A percentile compares a stretch with the other conserved stretches of the same genome.
Evolutionary conservation across 2,329 filamentous ascomycete species (phyloP).

Genomic region (Fusarium ramigenum): DNA sequence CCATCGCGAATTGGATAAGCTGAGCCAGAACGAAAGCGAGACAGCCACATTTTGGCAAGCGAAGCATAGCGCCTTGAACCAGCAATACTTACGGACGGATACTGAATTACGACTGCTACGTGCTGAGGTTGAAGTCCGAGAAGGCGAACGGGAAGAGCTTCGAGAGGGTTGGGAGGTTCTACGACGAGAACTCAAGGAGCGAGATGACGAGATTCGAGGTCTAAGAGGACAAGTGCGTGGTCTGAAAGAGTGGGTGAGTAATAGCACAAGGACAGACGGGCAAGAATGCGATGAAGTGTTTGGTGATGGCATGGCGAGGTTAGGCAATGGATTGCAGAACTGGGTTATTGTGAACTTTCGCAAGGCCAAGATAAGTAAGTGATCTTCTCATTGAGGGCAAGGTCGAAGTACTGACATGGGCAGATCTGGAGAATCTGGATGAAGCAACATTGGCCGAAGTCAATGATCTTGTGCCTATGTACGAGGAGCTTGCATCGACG

Average conservation of each 20-base stretch:
- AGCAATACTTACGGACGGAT: slow-evolving; percentile 62
- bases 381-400: neutral
- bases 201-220: slow-evolving; percentile 65
- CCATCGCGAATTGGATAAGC: slow-evolving; percentile 60
- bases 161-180: slow-evolving; percentile 60
- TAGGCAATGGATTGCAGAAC: slow-evolving; percentile 76
- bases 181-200: slow-evolving; percentile 55
- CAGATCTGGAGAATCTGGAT: slow-evolving; percentile 57
- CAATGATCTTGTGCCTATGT: slow-evolving; percentile 64
- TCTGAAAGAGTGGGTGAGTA: slow-evolving; percentile 77
- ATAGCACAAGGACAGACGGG: slow-evolving; percentile 68
- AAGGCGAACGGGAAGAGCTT: slow-evolving; percentile 59
- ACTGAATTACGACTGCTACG: slow-evolving; percentile 62
- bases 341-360: slow-evolving; percentile 78
- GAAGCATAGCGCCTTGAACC: slow-evolving; percentile 62
- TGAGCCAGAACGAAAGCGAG: slow-evolving; percentile 64
- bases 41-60: slow-evolving; percentile 66
- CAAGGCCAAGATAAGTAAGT: slow-evolving; percentile 65
- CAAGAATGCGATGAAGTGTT: slow-evolving; percentile 74
- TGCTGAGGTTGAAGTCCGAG: slow-evolving; percentile 58
- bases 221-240: slow-evolving; percentile 70
- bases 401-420: neutral
- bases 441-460: slow-evolving; percentile 56
- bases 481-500: slow-evolving; percentile 61
- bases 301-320: slow-evolving; percentile 66